Base-by-base conservation (phyloP, 2,329 filamentous ascomycete genomes). In the Penicillium sp. region DNA sequence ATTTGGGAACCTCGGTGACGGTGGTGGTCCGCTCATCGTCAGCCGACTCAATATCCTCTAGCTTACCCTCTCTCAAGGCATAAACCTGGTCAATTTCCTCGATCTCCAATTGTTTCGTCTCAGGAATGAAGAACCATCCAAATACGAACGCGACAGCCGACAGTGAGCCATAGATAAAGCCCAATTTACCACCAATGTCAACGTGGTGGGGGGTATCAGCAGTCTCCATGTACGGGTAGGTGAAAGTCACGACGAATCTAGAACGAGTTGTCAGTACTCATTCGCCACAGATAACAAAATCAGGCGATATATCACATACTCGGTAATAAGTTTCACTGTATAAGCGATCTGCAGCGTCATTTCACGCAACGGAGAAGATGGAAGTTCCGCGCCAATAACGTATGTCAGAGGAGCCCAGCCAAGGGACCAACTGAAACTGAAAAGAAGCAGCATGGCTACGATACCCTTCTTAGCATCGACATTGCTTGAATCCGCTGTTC, bases 381-480 rank as follows among this genome's bases (percentile, higher is more conserved):
- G 69, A 3, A 77, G 56, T 52, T 76, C 74, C 4, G 73, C 71
- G 0, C 69, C 67, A 29, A 77, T 64, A 26, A 75, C 72, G 51
- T 78, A 74, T 2, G 68, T 67, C 0, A 74, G 53, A 3, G 73
- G 74, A 3, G 67, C 75, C 70, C 73, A 78, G 14, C 68, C 72
- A 1, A 72, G 60, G 31, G 58, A 62, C 57, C 71, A 75, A 19
- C 69, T 70, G 37, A 71, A 58, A 33, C 55, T 57, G 25, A 75
- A 78, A 35, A 19, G 65, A 67, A 42, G 72, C 61, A 62, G 72
- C 72, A 23, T 58, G 8, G 71, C 69, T 10, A 76, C 66, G 23
- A 77, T 71, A 10, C 55, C 55, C 21, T 58, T 37, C 19, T 58
- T 58, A 16, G 55, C 55, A n/a, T 37, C 26, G 3, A 26, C 27